Evolutionary conservation across 331 rosid genomes (phyloP), one percentile per base, ranked within the genome.

Genomic region (Phaseolus coccineus): DNA sequence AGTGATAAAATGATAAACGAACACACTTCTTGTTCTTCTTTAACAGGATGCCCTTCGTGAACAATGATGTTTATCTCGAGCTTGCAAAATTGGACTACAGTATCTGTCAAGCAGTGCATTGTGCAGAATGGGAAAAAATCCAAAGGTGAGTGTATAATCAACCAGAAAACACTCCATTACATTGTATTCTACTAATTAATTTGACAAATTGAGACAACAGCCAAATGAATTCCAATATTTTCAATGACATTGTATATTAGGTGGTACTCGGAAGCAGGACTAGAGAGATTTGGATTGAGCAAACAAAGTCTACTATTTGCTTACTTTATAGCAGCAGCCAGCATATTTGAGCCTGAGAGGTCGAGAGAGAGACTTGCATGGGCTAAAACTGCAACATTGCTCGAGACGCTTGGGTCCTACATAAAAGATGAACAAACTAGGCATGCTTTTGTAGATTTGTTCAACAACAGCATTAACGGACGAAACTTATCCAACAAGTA

Each of bases 11-110:
- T 35, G 39, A 40, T 40, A 40, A 8, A 40, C 2, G 3, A 40
- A 40, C 0, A 8, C 46, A 40, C 46, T 40, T 40, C 4, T 44
- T 14, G 10, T 53, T 50, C 24, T 46, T 14, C 15, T 79, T 47
- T 70, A 51, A 46, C 79, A 94, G 98, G 89, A 95, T 95, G 96
- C 82, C 88, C 0, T 61, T 67, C 22, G 93, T 95, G 37, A 95
- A 87, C 85, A 95, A 87, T 57, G 81, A 90, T n/a, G 77, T 84
- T 25, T 95, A 89, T 80, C 87, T 91, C 0, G 93, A 95, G 80
- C 90, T 95, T 4, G 99, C 96, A 5, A 93, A 89, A 77, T 58
- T 85, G 63, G 98, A 95, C 81, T 95, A 88, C 88, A 91, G 84
- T 86, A 78, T 83, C 15, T 95, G 99, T 81, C 98, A 91, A 85